phyloP scores from a whole-genome alignment of 305 asterid species.

The Fraxinus nigra region DNA sequence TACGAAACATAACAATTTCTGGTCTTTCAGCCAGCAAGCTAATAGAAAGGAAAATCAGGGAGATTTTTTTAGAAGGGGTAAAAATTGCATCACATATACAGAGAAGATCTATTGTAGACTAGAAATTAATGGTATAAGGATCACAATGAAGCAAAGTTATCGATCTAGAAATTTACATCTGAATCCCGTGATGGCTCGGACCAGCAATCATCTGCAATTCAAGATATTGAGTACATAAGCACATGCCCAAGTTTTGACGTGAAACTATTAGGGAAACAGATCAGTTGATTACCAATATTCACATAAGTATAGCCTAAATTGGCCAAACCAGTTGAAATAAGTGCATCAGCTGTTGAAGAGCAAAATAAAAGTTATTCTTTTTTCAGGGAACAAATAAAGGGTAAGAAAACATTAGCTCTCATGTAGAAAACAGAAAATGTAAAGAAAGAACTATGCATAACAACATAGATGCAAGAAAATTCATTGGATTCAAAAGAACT shows the following conservation, averaged over 20 bases:
- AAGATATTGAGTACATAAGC: constrained; percentile 16
- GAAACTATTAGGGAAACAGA: constrained; percentile 15
- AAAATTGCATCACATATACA: background rate
- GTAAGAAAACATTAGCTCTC: background rate
- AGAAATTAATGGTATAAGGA: constrained; percentile 5
- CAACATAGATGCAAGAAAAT: background rate
- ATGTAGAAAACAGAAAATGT: background rate
- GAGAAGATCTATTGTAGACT: constrained; percentile 4
- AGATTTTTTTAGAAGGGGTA: background rate
- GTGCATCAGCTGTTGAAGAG: constrained; percentile 78
- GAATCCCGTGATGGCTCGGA: constrained; percentile 53
- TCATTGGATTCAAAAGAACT: background rate
- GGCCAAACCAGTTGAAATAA: constrained; percentile 83
- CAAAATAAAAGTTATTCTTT: constrained; percentile 15
- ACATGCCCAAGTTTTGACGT: background rate
- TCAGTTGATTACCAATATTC: constrained; percentile 62
- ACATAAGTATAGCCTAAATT: constrained; percentile 74
- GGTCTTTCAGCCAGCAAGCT: background rate
- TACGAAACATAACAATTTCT: background rate
- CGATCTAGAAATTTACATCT: constrained; percentile 39
- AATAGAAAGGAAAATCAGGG: background rate
- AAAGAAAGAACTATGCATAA: background rate
- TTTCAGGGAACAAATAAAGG: background rate
- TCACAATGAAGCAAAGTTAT: background rate
- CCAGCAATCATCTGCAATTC: constrained; percentile 94